Evolutionary conservation across 257 asterid genomes (phyloP), one percentile per base, ranked within the genome.

Genomic region (Solanum chaucha): DNA sequence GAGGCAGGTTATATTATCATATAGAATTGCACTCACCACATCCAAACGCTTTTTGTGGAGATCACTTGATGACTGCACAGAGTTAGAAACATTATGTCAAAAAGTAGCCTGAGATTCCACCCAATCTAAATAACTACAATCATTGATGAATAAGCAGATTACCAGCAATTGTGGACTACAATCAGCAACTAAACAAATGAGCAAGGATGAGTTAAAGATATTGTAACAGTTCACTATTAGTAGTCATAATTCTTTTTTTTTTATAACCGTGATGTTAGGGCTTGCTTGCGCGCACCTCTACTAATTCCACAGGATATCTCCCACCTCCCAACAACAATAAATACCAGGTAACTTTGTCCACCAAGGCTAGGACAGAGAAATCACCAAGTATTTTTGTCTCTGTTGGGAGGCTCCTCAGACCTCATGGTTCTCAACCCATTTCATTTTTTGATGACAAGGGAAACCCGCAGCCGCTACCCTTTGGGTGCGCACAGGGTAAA

Each of bases 41-140:
- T 97, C 98, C 88, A 93, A 90, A 85, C 99, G 99, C 90, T 92
- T 96, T 83, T 92, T 91, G 94, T 96, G 99, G 87, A 73, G 89
- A 65, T 95, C 98, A 83, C 91, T 90, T 35, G 93, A 91, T 83
- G 92, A 87, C 98, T 94, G 98, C 97, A 92, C 59, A 82, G 88
- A 77, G 89, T 87, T 88, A 83, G 26, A 93, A 89, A 72, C 73
- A 81, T 86, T 40, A 75, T 35, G 86, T 88, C 70, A 86, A 64
- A 36, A 51, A 88, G 55, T 19, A 30, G 40, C n/a, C 30, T 34
- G 55, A 36, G n/a, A 36, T 55, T 34, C 41, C 28, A 65, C 77
- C 59, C 83, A 24, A 15, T 15, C 30, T 15, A 86, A 73, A 4
- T 65, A 78, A 44, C 24, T 78, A 26, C 38, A 26, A 46, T 35